These are phyloP conservation scores for Pichia cephalocereana DNA, from an alignment of 805 yeast genomes.

Conservation along the genomic window DNA sequence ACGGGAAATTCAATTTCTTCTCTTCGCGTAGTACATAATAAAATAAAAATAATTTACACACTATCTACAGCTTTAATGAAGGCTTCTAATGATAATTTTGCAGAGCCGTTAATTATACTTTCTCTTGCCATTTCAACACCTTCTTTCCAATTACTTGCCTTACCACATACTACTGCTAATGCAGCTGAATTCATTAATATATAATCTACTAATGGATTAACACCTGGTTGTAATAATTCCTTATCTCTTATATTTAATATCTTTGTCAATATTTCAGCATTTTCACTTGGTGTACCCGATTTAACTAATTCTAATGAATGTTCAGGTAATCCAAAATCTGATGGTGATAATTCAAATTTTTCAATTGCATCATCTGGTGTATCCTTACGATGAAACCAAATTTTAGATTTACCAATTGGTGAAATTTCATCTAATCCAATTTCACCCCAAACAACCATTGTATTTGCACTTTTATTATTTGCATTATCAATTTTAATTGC, in stretches of 20 bases:
- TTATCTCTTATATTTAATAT: constrained; percentile 37
- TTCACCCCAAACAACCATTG: constrained; percentile 90
- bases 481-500: constrained; percentile 51
- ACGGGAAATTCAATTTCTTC: too few species aligned
- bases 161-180: constrained; percentile 68
- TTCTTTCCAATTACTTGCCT: constrained; percentile 56
- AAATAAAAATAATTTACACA: not conserved
- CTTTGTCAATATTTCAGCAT: constrained; percentile 50
- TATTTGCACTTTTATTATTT: constrained; percentile 34
- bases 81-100: constrained; percentile 45
- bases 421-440: constrained; percentile 91
- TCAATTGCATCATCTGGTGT: constrained; percentile 30
- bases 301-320: constrained; percentile 60
- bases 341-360: constrained; percentile 45
- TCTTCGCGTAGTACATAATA: not conserved
- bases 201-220: constrained; percentile 73
- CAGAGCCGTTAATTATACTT: constrained; percentile 60
- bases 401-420: constrained; percentile 72
- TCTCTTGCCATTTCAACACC: constrained; percentile 71
- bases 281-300: constrained; percentile 82
- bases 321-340: constrained; percentile 72
- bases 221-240: constrained; percentile 25
- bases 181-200: constrained; percentile 88
- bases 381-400: constrained; percentile 52
- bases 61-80: constrained; percentile 36